Base-by-base conservation (phyloP, 345 rosid genomes). In the Balakata baccata region DNA sequence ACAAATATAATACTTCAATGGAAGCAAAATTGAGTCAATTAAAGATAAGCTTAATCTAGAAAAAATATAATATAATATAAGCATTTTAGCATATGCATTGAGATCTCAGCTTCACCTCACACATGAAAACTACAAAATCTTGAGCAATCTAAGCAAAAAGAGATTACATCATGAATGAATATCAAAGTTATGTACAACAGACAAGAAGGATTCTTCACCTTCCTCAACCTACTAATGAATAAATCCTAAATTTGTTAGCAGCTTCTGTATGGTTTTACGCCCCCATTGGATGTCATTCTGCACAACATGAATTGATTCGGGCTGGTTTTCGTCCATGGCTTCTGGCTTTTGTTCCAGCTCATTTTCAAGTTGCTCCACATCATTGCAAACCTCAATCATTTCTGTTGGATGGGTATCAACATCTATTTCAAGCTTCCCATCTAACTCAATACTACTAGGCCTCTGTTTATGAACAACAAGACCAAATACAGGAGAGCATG, bases 221-320 rank as follows among this genome's bases (percentile, higher is more conserved):
- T 49, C 23, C 43, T 52, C 62, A 56, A 20, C 64, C 60, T 66
- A 47, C 65, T 29, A 7, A 68, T 51, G 34, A 29, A 29, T 57
- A 65, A 89, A 74, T 47, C 93, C 85, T 46, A 93, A 79, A 81
- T 57, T 84, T 51, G 68, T 72, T 14, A 93, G 82, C 73, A 93
- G 80, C 80, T 81, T 89, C 69, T 84, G 81, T 51, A 93, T 77
- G 5, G 84, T 79, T 78, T 66, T 83, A 23, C 79, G 84, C 74
- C 96, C 97, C 98, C 97, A 91, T 57, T 77, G 86, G 18, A 89
- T 70, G 76, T 93, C 90, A 9, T 70, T 88, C 70, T 82, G 72
- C 75, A 86, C 18, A 11, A 84, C 80, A 56, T 54, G 64, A 60
- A 64, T 75, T 70, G 73, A 34, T 29, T 78, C 78, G 71, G 1